Percentiles rank a stretch among this genome's conserved stretches.
These are phyloP conservation scores for Trametes cingulata DNA, from an alignment of 768 basidiomycete genomes.

Conservation along the genomic window DNA sequence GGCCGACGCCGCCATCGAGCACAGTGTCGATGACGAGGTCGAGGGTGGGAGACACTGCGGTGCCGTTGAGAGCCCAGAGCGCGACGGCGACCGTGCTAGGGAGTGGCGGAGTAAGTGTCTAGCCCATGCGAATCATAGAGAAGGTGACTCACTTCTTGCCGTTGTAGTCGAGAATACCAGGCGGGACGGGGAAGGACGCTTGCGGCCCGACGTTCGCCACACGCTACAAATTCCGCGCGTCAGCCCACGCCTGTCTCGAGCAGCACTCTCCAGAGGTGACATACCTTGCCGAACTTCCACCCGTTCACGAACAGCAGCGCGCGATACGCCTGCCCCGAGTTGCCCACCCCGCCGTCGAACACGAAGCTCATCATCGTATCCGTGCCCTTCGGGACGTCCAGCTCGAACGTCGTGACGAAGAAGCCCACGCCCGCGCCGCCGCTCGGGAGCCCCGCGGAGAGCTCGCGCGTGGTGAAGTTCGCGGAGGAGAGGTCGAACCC, in stretches of 20 bases:
- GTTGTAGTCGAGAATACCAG: constrained; percentile 74
- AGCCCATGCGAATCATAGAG: too few relatives aligned
- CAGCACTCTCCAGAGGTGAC: constrained; percentile 20
- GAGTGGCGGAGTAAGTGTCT: background rate
- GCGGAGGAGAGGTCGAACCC: constrained; percentile 55
- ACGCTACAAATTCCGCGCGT: constrained; percentile 20
- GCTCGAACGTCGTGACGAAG: constrained; percentile 72
- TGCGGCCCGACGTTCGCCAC: constrained; percentile 54
- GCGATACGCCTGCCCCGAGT: constrained; percentile 65
- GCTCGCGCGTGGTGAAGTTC: constrained; percentile 56
- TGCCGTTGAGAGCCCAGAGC: constrained; percentile 64
- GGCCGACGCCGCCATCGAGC: constrained; percentile 65
- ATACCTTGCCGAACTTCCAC: constrained; percentile 87
- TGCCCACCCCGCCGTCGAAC: constrained; percentile 45
- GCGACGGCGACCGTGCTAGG: constrained; percentile 48
- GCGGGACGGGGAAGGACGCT: constrained; percentile 78
- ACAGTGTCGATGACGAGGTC: constrained; percentile 56
- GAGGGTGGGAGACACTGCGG: constrained; percentile 50
- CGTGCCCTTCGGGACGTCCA: constrained; percentile 56
- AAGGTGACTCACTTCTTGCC: constrained; percentile 61
- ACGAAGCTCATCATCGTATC: constrained; percentile 74
- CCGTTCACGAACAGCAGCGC: constrained; percentile 80
- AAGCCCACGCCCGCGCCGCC: constrained; percentile 73
- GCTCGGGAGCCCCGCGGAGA: constrained; percentile 59
- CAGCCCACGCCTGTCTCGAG: background rate